A percentile compares a stretch with the other conserved stretches of the same genome.
Conservation (phyloP, 1,284 basidiomycete genomes). For the Ustilago trichophora region DNA sequence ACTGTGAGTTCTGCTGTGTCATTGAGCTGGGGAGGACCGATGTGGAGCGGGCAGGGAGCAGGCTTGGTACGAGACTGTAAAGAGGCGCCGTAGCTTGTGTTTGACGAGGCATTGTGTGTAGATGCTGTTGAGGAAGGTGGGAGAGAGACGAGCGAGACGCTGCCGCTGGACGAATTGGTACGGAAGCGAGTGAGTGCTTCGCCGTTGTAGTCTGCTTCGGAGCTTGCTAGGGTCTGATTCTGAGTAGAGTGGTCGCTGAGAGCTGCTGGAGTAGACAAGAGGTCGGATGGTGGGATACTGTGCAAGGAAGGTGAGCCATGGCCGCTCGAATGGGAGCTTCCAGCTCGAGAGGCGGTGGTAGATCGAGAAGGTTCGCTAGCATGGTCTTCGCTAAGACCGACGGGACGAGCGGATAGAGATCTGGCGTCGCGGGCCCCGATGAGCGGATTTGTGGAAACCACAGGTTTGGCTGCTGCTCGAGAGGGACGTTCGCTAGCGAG, state of each 20-base stretch:
- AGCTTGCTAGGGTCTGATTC: neutral
- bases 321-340: slow-evolving; percentile 35
- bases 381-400: slow-evolving; percentile 12
- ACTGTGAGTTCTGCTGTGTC: slow-evolving; percentile 31
- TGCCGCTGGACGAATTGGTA: slow-evolving; percentile 40
- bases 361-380: slow-evolving; percentile 14
- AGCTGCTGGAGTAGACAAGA: neutral
- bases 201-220: slow-evolving; percentile 22
- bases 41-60: slow-evolving; percentile 14
- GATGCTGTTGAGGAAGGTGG: slow-evolving; percentile 36
- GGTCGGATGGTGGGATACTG: slow-evolving; percentile 1
- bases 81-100: slow-evolving; percentile 28
- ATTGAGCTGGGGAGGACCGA: slow-evolving; percentile 27
- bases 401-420: slow-evolving; percentile 4
- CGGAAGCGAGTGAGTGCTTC: slow-evolving; percentile 24
- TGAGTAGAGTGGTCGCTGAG: slow-evolving; percentile 8
- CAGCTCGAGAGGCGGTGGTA: slow-evolving; percentile 20
- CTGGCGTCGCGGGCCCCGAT: slow-evolving; percentile 29
- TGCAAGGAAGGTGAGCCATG: slow-evolving; percentile 27
- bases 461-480: slow-evolving; percentile 19
- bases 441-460: slow-evolving; percentile 27
- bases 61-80: slow-evolving; percentile 17
- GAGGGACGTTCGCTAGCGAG: slow-evolving; percentile 28
- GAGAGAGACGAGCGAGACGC: slow-evolving; percentile 33
- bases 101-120: slow-evolving; percentile 36